These are phyloP conservation scores for Cladorrhinum sp. DNA, from an alignment of 2,329 filamentous ascomycete genomes.

Conservation along the genomic window DNA sequence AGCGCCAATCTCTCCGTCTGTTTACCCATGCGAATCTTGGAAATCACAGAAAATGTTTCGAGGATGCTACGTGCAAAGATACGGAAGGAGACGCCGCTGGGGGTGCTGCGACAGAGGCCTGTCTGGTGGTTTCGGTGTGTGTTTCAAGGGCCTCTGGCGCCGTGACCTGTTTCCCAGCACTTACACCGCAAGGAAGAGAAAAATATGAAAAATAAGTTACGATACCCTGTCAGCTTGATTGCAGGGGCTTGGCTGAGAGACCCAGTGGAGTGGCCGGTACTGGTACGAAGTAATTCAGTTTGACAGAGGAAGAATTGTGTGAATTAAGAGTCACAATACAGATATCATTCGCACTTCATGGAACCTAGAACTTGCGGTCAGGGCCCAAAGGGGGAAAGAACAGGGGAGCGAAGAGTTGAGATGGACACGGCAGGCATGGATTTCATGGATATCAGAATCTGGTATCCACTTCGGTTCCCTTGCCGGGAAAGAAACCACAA, in stretches of 20 bases:
- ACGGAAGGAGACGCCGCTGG: conserved; percentile 9
- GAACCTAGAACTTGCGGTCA: conserved; percentile 3
- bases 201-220: conserved; percentile 13
- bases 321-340: not conserved
- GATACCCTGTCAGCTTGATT: conserved; percentile 1
- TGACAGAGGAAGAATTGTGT: not conserved
- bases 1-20: conserved; percentile 16
- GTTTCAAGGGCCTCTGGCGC: conserved; percentile 27
- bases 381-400: not conserved
- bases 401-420: too few relatives aligned
- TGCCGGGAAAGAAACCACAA: conserved; percentile 4
- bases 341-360: not conserved
- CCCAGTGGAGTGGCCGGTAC: conserved; percentile 1
- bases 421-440: too few relatives aligned
- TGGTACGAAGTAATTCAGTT: conserved; percentile 7
- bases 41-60: conserved; percentile 5
- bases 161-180: conserved; percentile 14
- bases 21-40: conserved; percentile 21
- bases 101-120: conserved; percentile 27
- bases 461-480: not conserved
- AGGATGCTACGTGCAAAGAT: not conserved
- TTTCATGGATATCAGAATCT: not conserved
- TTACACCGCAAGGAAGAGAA: conserved; percentile 13
- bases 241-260: not conserved
- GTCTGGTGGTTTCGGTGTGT: conserved; percentile 25